These are phyloP conservation scores for Groenewaldozyma auringiensis DNA, from an alignment of 1,139 yeast species.

Conservation along the genomic window DNA sequence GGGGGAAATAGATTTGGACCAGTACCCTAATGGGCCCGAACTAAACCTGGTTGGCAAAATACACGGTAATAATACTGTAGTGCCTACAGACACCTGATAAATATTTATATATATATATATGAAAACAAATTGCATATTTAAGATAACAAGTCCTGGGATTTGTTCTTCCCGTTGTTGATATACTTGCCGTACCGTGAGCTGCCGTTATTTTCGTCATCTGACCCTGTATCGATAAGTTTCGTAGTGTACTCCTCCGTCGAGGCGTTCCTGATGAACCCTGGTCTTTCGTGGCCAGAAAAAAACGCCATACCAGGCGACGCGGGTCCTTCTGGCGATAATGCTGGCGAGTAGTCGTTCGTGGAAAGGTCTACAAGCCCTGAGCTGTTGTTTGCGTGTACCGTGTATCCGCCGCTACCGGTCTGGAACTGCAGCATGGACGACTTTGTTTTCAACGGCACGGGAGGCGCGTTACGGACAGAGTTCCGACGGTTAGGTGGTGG, in stretches of 20 bases:
- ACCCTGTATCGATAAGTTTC: not conserved
- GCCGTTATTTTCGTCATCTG: not conserved
- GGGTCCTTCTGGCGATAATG: not conserved
- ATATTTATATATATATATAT: too few species aligned
- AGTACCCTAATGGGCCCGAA: conserved; percentile 75
- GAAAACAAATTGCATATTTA: not conserved
- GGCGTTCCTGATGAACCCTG: not conserved
- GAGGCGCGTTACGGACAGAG: too few species aligned
- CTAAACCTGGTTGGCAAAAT: conserved; percentile 58
- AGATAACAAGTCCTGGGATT: not conserved
- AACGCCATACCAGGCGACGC: not conserved
- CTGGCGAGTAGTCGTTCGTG: not conserved
- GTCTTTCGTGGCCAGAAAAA: not conserved
- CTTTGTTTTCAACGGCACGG: not conserved
- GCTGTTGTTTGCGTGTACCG: not conserved
- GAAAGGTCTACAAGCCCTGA: not conserved
- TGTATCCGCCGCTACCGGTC: not conserved
- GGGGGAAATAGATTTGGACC: conserved; percentile 40
- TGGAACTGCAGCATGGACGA: conserved; percentile 1
- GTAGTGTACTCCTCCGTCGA: not conserved
- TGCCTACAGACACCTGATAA: conserved; percentile 29
- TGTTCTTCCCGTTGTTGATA: not conserved
- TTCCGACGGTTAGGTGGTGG: too few species aligned
- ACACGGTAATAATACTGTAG: conserved; percentile 53
- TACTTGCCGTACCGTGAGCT: not conserved